Percentiles rank a stretch among this genome's conserved stretches.
These are phyloP conservation scores for Mycena filopes DNA, from an alignment of 768 basidiomycete genomes.

Conservation along the genomic window DNA sequence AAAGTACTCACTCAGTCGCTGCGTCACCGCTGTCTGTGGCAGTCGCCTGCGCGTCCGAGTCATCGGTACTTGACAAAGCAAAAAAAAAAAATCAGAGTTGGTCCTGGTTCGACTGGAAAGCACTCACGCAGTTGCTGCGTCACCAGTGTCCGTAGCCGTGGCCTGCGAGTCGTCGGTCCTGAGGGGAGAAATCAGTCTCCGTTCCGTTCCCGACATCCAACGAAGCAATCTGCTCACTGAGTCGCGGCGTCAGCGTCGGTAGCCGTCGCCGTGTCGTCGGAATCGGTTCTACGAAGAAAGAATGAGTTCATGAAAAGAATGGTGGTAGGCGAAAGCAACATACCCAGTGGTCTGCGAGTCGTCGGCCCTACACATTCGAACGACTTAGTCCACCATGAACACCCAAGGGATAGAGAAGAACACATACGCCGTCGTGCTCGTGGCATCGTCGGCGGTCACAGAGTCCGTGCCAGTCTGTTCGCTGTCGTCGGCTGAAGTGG, in stretches of 20 bases:
- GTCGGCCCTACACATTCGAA: background rate
- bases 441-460: background rate
- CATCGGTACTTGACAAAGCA: slow-evolving; percentile 12
- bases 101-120: too few species aligned
- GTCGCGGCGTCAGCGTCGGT: slow-evolving; percentile 8
- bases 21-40: too few species aligned
- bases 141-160: background rate
- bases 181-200: background rate
- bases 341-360: too few species aligned
- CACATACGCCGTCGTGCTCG: background rate
- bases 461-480: slow-evolving; percentile 6
- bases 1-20: too few species aligned
- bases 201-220: too few species aligned
- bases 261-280: background rate
- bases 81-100: too few species aligned
- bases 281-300: too few species aligned
- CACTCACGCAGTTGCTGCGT: too few species aligned
- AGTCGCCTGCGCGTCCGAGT: too few species aligned
- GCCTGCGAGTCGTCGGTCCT: slow-evolving; percentile 19
- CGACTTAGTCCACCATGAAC: background rate
- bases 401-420: background rate
- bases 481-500: background rate
- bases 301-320: too few species aligned
- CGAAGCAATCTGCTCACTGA: too few species aligned
- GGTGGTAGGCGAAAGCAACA: too few species aligned